Evolutionary conservation across 2,329 filamentous ascomycete genomes (phyloP), one percentile per base, ranked within the genome.

Genomic region (Ceratocystis variospora): DNA sequence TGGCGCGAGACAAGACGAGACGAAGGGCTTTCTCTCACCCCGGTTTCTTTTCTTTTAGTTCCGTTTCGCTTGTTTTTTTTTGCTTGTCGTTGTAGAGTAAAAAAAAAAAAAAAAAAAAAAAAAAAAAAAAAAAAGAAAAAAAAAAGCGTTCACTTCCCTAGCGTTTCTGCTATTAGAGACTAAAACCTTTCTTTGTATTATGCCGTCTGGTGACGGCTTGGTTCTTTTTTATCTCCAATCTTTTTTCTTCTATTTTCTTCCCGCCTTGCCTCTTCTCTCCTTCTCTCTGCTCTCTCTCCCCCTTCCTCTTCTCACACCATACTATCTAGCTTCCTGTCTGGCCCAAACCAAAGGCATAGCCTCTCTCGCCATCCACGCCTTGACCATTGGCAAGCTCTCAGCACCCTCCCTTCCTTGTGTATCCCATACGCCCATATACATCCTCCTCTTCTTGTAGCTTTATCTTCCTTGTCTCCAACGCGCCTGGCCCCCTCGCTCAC

Each of bases 51-150:
- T 37, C 33, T 17, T 37, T 59, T 37, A 41, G 37, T 41, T 41
- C 37, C 37, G 28, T 28, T 33, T 33, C 7, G 31, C 17, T 59
- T 59, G 25, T 41, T 41, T 2, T 41, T 37, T 59, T 5, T 59
- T 59, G 28, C 48, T 37, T 59, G 25, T 59, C 4, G 17, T n/a
- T 59, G 55, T 59, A 59, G 55, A 59, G 55, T 59, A 59, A 10
- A 41, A 15, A 41, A 4, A 37, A 41, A 25, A 2, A 25, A 25
- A 2, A 2, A 25, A 25, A 25, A 59, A 10, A 41, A 15, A 41
- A 12, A 37, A 41, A 25, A 25, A 25, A 22, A 2, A 22, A 22
- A 22, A 22, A 22, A 22, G 2, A 22, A 22, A 22, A 12, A 41
- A 5, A 12, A 37, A 59, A 25, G 55, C 15, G 5, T 2, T 59